Evolutionary conservation across 2,329 filamentous ascomycete species (phyloP), one percentile per base, ranked within the genome.

Genomic region (Verticillium klebahnii): DNA sequence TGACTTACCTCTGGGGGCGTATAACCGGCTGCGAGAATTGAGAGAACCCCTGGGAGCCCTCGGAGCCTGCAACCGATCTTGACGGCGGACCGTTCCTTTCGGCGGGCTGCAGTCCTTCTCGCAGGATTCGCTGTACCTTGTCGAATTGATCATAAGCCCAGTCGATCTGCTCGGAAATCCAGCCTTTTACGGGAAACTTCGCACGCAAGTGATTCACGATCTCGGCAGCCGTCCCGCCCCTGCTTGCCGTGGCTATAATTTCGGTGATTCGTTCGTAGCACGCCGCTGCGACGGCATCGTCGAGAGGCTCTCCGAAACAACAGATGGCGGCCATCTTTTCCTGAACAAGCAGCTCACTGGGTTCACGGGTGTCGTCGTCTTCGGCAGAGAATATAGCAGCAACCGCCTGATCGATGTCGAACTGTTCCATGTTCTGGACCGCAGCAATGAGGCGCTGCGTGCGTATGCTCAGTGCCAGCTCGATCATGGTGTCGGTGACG

Each of bases 381-480:
- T 52, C 45, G n/a, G 11, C 19, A 52, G 8, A 8, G 19, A 52
- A 52, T 2, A 52, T 29, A 14, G 45, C 45, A 19, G 45, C 45
- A 11, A 25, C 45, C n/a, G 19, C 19, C 9, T 19, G n/a, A 5
- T 60, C 63, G 17, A 65, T 61, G 37, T 68, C 61, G 3, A 36
- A 61, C 50, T 3, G 37, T 58, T 17, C 60, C 61, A 12, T 63
- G 58, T 23, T 11, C n/a, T 57, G 67, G 2, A 76, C 62, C 1
- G 39, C 56, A 52, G 72, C 69, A 23, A 80, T 71, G 54, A 73
- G 66, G 40, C 68, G 66, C 57, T 72, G 71, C 0, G 75, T 78
- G 54, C 78, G 77, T 31, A 80, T 71, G 4, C 73, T 67, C 29
- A 80, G 65, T 2, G 72, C 72, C 8, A 75, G 63, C 23, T 63